Conservation (phyloP, 208 protist genomes). For the Borovskyia barvae region DNA sequence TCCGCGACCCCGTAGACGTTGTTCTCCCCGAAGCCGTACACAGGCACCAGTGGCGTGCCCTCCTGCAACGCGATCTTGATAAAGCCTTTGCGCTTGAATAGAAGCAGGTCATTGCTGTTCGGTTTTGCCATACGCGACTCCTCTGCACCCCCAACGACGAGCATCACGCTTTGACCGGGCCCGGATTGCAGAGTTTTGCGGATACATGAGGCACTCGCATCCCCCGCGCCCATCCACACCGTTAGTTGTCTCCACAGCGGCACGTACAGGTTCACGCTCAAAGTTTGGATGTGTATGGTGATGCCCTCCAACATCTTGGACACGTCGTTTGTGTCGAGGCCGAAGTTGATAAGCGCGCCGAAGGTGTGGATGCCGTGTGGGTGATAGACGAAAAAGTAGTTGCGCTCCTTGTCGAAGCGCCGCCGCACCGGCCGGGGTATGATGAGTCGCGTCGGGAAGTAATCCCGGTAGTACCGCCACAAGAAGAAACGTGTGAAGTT, state of each 20-base stretch:
- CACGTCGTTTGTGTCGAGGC: constrained; percentile 41
- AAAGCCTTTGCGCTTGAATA: constrained; percentile 81
- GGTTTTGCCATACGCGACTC: constrained; percentile 74
- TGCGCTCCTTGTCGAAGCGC: constrained; percentile 44
- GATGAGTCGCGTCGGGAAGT: constrained; percentile 83
- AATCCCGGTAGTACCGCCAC: constrained; percentile 73
- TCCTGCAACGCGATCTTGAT: constrained; percentile 84
- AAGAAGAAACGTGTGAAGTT: constrained; percentile 27
- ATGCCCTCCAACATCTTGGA: constrained; percentile 62
- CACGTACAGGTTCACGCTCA: constrained; percentile 84
- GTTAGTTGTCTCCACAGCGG: constrained; percentile 86
- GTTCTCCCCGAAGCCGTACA: constrained; percentile 89
- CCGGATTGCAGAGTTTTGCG: constrained; percentile 63
- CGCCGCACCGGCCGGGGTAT: constrained; percentile 42
- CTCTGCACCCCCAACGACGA: constrained; percentile 82
- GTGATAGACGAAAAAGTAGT: constrained; percentile 90
- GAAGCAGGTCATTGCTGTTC: constrained; percentile 67
- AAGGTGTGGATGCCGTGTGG: constrained; percentile 90
- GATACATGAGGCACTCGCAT: constrained; percentile 77
- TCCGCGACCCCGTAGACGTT: constrained; percentile 67
- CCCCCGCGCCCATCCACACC: constrained; percentile 58
- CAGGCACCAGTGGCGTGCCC: constrained; percentile 72
- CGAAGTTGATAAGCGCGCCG: constrained; percentile 81
- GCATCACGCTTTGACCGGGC: constrained; percentile 74
- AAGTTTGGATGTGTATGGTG: constrained; percentile 72